Conservation (phyloP, 345 rosid species). For the Bretschneidera sinensis region DNA sequence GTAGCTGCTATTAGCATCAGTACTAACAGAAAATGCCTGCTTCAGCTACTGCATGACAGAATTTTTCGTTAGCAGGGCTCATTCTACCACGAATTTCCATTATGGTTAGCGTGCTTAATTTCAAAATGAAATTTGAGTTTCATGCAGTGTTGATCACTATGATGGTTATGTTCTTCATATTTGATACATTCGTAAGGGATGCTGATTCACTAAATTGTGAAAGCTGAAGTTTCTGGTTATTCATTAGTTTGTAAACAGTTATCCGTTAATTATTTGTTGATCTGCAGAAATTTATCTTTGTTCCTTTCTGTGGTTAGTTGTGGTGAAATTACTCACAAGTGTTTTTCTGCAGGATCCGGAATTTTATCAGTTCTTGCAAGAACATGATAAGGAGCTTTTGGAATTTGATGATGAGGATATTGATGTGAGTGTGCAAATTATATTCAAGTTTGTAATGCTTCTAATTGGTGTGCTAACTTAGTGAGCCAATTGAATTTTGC, state of each 20-base stretch:
- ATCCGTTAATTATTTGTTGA: not conserved
- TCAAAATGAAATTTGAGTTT: too few relatives aligned
- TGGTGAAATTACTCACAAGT: not conserved
- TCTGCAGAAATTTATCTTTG: not conserved
- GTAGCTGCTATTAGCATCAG: too few relatives aligned
- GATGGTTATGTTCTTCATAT: not conserved
- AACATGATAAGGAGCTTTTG: slow-evolving; percentile 69
- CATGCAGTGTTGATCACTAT: not conserved
- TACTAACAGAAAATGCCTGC: too few relatives aligned
- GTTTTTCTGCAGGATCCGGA: slow-evolving; percentile 71
- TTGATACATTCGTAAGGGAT: not conserved
- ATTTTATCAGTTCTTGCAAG: slow-evolving; percentile 69
- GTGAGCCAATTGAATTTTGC: not conserved
- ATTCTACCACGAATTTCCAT: too few relatives aligned
- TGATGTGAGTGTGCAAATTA: slow-evolving; percentile 44
- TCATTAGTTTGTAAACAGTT: not conserved
- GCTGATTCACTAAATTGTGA: not conserved
- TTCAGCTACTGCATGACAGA: too few relatives aligned
- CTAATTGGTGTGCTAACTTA: slow-evolving; percentile 1
- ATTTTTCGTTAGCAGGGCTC: too few relatives aligned
- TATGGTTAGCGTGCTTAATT: too few relatives aligned
- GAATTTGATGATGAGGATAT: slow-evolving; percentile 67
- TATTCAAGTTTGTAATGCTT: slow-evolving; percentile 5
- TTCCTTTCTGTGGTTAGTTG: not conserved
- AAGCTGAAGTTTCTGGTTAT: not conserved